Conservation (phyloP, 495 filamentous ascomycete genomes). For the Xylaria grammica region DNA sequence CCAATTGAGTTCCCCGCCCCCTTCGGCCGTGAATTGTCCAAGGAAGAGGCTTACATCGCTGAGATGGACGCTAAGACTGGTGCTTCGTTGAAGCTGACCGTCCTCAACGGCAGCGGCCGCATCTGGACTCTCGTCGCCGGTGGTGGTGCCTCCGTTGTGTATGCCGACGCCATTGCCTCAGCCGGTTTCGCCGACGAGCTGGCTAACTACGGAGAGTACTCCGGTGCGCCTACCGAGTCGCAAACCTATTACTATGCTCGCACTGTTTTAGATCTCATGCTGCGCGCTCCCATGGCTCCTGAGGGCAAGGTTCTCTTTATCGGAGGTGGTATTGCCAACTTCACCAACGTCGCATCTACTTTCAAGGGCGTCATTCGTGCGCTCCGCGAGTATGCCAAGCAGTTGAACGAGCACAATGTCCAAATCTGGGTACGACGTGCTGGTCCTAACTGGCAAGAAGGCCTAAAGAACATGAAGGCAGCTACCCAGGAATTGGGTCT, state of each 20-base stretch:
- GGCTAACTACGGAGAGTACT: conserved; percentile 99
- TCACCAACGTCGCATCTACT: conserved; percentile 94
- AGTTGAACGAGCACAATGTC: conserved; percentile 93
- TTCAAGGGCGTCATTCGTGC: conserved; percentile 99
- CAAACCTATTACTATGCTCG: conserved; percentile 98
- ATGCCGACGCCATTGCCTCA: conserved; percentile 97
- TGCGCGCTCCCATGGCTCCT: conserved; percentile 81
- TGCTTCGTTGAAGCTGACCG: conserved; percentile 96
- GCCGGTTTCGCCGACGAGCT: conserved; percentile 94
- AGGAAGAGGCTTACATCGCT: conserved; percentile 98
- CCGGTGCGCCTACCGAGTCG: conserved; percentile 94
- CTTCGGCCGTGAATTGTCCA: conserved; percentile 96
- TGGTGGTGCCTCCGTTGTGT: conserved; percentile 99
- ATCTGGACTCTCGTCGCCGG: conserved; percentile 98
- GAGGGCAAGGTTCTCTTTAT: conserved; percentile 99
- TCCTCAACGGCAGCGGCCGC: conserved; percentile 88
- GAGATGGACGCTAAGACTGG: conserved; percentile 99
- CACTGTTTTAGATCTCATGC: conserved; percentile 97
- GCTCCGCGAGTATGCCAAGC: conserved; percentile 84
- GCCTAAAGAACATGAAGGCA: conserved; percentile 98
- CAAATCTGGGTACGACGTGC: conserved; percentile 99
- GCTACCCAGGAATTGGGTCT: conserved; percentile 92
- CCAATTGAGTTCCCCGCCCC: conserved; percentile 99
- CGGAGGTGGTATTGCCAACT: conserved; percentile 99
- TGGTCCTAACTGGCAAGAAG: conserved; percentile 99